Evolutionary conservation across 495 filamentous ascomycete species (phyloP).

Genomic region (Pyrenula aspistea): DNA sequence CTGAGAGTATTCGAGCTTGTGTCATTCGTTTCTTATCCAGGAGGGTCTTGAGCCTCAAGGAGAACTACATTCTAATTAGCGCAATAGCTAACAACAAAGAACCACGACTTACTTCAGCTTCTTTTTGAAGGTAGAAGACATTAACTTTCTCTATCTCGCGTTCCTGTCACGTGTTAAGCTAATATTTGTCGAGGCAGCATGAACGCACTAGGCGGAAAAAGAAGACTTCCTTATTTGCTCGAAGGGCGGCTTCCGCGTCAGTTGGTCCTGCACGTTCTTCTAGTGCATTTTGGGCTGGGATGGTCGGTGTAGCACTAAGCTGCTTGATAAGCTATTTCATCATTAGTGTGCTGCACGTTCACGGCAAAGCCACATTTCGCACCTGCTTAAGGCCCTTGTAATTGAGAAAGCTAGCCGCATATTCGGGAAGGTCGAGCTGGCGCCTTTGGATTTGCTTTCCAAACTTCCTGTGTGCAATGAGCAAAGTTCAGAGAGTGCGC

Average conservation of each 20-base stretch:
- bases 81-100: neutral
- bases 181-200: neutral
- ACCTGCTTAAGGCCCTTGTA: conserved; percentile 99
- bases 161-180: conserved; percentile 44
- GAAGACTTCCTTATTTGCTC: conserved; percentile 96
- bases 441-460: conserved; percentile 98
- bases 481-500: neutral
- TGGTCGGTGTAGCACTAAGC: conserved; percentile 77
- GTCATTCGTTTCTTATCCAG: conserved; percentile 88
- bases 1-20: conserved; percentile 58
- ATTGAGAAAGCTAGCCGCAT: conserved; percentile 97
- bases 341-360: neutral
- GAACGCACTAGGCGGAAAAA: conserved; percentile 84
- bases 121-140: conserved; percentile 93
- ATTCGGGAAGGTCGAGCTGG: conserved; percentile 97
- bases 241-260: conserved; percentile 81
- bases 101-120: conserved; percentile 66
- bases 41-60: conserved; percentile 78
- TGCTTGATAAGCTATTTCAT: conserved; percentile 84
- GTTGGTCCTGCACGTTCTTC: conserved; percentile 31
- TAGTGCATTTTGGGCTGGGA: conserved; percentile 59
- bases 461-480: conserved; percentile 67
- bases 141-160: conserved; percentile 98
- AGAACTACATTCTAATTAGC: conserved; percentile 48
- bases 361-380: neutral